A percentile compares a stretch with the other conserved stretches of the same genome.
Conservation (phyloP, 441 rosid species). For the Francoa sonchifolia region DNA sequence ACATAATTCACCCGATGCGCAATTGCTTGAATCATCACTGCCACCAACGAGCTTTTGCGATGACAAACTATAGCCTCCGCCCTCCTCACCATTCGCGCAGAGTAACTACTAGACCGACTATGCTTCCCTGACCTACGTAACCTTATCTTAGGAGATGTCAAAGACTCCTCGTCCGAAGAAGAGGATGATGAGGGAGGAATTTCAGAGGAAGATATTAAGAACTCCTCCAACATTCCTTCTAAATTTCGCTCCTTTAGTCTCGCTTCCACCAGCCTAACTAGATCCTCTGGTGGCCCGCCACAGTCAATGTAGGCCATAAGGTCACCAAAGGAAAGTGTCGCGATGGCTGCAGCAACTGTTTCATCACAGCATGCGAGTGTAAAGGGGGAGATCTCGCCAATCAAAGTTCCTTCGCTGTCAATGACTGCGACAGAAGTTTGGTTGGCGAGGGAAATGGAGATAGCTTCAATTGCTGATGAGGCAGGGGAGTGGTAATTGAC, state of each 20-base stretch:
- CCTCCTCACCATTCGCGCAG: constrained; percentile 67
- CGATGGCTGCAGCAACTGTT: constrained; percentile 56
- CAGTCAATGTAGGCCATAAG: constrained; percentile 85
- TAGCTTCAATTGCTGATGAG: constrained; percentile 33
- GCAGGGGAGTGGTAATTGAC: constrained; percentile 67
- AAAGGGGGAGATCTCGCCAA: constrained; percentile 76
- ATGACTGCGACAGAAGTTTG: constrained; percentile 76
- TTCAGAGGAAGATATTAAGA: constrained; percentile 15
- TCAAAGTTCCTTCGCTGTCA: constrained; percentile 33
- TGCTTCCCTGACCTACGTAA: constrained; percentile 18
- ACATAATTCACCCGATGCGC: constrained; percentile 74
- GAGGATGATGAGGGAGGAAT: constrained; percentile 21
- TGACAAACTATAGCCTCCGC: constrained; percentile 84
- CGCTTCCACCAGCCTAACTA: constrained; percentile 38
- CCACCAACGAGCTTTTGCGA: constrained; percentile 68
- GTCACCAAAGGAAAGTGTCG: constrained; percentile 65
- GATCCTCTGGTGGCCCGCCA: constrained; percentile 81
- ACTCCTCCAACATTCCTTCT: constrained; percentile 39
- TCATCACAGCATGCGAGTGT: constrained; percentile 71
- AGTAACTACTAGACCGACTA: constrained; percentile 53
- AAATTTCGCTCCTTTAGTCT: constrained; percentile 42
- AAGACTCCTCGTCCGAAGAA: constrained; percentile 58
- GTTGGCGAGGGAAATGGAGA: constrained; percentile 30
- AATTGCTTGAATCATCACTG: constrained; percentile 87
- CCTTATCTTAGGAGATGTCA: constrained; percentile 10